Percentiles rank a stretch among this genome's conserved stretches.
Evolutionary conservation across 169 alveolate species (phyloP).

Genomic region (Plasmodium fragile): DNA sequence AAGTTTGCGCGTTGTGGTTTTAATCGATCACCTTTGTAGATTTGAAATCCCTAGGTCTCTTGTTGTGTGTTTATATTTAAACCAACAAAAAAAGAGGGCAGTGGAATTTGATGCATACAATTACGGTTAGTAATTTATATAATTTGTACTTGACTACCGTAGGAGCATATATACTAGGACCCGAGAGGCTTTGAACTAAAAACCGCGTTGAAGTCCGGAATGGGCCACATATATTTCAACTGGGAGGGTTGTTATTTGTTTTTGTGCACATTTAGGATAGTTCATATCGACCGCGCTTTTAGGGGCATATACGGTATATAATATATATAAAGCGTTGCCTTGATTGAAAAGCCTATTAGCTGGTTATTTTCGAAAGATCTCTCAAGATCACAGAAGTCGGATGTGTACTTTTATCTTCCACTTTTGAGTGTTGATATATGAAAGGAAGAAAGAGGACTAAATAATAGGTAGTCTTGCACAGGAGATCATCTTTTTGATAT

Average conservation of each 20-base stretch:
- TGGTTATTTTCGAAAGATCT: conserved; percentile 94
- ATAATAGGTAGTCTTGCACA: too few species aligned
- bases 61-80: not conserved
- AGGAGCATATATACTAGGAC: conserved; percentile 91
- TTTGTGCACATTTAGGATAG: conserved; percentile 91
- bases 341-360: conserved; percentile 93
- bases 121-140: not conserved
- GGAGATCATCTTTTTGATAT: too few species aligned
- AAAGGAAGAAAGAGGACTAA: conserved; percentile 77
- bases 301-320: not conserved
- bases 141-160: not conserved
- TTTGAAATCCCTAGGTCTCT: not conserved
- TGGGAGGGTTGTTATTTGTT: conserved; percentile 92
- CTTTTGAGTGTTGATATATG: conserved; percentile 90
- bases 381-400: conserved; percentile 92
- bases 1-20: not conserved
- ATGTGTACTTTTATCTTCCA: conserved; percentile 89
- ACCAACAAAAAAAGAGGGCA: not conserved
- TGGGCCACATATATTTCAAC: conserved; percentile 91
- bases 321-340: not conserved
- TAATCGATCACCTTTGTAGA: not conserved
- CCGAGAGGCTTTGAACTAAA: conserved; percentile 94
- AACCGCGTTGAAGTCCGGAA: conserved; percentile 91
- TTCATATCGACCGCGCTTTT: conserved; percentile 85
- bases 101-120: not conserved